Evolutionary conservation across 352 stramenopile species (phyloP).

Genomic region (Hyaloperonospora brassicae): DNA sequence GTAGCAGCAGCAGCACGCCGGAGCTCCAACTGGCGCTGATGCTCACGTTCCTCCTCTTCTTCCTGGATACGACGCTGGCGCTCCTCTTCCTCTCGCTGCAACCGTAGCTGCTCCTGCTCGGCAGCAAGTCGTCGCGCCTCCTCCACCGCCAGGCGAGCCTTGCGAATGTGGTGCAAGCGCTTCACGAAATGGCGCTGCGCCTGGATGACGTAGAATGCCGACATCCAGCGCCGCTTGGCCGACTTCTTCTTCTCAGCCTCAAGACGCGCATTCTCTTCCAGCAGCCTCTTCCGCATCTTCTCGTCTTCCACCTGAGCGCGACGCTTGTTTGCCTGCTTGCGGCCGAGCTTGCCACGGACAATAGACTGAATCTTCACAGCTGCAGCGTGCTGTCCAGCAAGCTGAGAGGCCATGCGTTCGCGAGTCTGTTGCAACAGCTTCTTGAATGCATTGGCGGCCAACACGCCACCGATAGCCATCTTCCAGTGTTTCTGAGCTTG

Average conservation of each 20-base stretch:
- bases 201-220: conserved; percentile 53
- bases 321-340: conserved; percentile 60
- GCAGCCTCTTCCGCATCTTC: conserved; percentile 69
- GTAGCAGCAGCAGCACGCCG: conserved; percentile 49
- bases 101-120: conserved; percentile 51
- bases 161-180: conserved; percentile 75
- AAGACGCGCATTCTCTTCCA: conserved; percentile 57
- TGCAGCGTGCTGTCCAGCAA: conserved; percentile 39
- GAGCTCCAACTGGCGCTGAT: conserved; percentile 47
- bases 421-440: conserved; percentile 46
- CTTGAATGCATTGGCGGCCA: conserved; percentile 64
- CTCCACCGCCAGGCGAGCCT: conserved; percentile 67
- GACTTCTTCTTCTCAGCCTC: conserved; percentile 64
- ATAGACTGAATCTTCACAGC: conserved; percentile 75
- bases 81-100: conserved; percentile 67
- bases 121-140: conserved; percentile 63
- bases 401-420: conserved; percentile 34
- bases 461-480: conserved; percentile 51
- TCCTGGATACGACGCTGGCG: conserved; percentile 46
- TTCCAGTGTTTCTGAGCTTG: conserved; percentile 67
- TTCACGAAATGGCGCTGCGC: conserved; percentile 76
- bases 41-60: conserved; percentile 57
- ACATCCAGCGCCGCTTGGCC: conserved; percentile 73
- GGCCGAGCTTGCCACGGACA: conserved; percentile 73
- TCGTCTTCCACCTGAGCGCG: conserved; percentile 62